phyloP scores from a whole-genome alignment of 352 stramenopile genomes.

The Phytophthora pluvialis region DNA sequence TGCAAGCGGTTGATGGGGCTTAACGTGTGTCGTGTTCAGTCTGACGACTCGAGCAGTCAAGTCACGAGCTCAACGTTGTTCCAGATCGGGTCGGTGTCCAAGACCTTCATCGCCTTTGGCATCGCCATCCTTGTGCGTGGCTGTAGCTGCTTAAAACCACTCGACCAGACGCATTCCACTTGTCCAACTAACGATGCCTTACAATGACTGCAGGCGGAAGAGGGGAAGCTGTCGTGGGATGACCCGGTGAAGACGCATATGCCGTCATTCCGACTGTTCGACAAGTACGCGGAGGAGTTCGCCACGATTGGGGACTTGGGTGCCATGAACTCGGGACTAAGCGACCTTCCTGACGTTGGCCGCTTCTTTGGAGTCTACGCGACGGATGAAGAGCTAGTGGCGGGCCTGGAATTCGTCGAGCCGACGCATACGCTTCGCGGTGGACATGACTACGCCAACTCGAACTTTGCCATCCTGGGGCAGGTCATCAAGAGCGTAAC shows the following conservation, averaged over 20 bases:
- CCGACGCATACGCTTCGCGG: conserved; percentile 51
- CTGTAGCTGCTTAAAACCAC: too few species aligned
- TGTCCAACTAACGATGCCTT: background rate
- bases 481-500: conserved; percentile 62
- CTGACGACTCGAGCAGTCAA: conserved; percentile 34
- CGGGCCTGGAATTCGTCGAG: conserved; percentile 43
- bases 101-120: conserved; percentile 64
- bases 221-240: conserved; percentile 55
- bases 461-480: conserved; percentile 68
- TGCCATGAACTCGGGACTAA: conserved; percentile 67
- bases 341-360: conserved; percentile 30
- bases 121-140: conserved; percentile 44
- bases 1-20: background rate
- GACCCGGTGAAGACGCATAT: conserved; percentile 66
- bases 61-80: conserved; percentile 62
- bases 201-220: conserved; percentile 41
- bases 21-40: conserved; percentile 9
- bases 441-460: conserved; percentile 65
- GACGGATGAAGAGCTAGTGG: conserved; percentile 47
- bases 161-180: too few species aligned
- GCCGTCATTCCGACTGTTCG: conserved; percentile 53
- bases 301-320: conserved; percentile 60
- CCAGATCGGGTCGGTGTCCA: conserved; percentile 72
- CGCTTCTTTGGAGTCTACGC: conserved; percentile 44
- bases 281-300: conserved; percentile 66